These are phyloP conservation scores for Dunaliella salina DNA, from an alignment of 163 green algal genomes.

Conservation along the genomic window DNA sequence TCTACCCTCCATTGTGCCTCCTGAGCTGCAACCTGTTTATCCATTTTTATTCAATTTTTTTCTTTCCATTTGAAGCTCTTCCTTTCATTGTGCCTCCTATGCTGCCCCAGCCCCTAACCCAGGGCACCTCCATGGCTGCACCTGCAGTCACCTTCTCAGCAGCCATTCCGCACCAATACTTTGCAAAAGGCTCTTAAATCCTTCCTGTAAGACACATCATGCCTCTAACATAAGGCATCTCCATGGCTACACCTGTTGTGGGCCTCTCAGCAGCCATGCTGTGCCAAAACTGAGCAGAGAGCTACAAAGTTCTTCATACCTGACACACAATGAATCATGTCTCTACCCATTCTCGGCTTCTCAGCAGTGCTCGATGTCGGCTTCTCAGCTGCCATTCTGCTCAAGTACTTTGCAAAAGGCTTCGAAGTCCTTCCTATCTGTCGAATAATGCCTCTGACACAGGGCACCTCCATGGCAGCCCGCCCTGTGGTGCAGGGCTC, in stretches of 20 bases:
- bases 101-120: constrained; percentile 1
- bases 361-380: too few species aligned
- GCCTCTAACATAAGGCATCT: constrained; percentile 61
- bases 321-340: too few species aligned
- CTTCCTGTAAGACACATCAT: too few species aligned
- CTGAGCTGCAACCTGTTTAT: too few species aligned
- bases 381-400: constrained; percentile 64
- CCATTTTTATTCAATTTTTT: too few species aligned
- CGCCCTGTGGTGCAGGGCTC: too few species aligned
- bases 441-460: background rate
- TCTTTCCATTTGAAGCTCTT: too few species aligned
- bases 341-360: too few species aligned
- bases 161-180: constrained; percentile 85
- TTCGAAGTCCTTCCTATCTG: constrained; percentile 63
- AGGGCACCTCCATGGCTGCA: constrained; percentile 88
- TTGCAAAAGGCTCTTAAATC: constrained; percentile 80
- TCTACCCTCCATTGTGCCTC: too few species aligned
- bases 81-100: background rate
- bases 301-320: too few species aligned
- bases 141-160: constrained; percentile 72
- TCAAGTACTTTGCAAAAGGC: constrained; percentile 86
- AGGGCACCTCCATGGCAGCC: constrained; percentile 89
- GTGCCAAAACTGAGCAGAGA: too few species aligned
- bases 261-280: too few species aligned
- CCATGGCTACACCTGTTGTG: constrained; percentile 89